Percentiles rank a stretch among this genome's conserved stretches.
These are phyloP conservation scores for Ballota nigra DNA, from an alignment of 257 asterid species.

Conservation along the genomic window DNA sequence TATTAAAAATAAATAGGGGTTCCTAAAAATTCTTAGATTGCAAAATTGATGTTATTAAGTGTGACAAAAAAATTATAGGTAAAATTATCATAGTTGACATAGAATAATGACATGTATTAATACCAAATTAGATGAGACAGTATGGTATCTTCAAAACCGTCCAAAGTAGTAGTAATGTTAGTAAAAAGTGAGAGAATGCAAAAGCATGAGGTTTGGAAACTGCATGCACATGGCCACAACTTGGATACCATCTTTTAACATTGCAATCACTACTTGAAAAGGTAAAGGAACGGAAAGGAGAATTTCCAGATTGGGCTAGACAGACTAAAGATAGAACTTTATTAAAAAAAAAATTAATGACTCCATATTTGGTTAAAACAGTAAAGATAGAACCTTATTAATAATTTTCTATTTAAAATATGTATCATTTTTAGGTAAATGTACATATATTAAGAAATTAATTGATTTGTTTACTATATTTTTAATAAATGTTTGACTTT, in stretches of 20 bases:
- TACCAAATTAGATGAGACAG: neutral
- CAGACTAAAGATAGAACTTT: neutral
- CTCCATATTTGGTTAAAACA: too few species aligned
- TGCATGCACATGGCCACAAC: constrained; percentile 23
- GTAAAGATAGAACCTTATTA: neutral
- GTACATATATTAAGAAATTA: too few species aligned
- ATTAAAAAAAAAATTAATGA: too few species aligned
- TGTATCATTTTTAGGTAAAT: too few species aligned
- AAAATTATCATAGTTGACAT: neutral
- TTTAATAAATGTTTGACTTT: too few species aligned
- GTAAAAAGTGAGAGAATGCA: constrained; percentile 4
- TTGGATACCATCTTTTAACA: neutral
- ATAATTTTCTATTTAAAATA: too few species aligned
- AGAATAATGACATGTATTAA: neutral
- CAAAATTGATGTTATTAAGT: too few species aligned
- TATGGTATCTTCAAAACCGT: constrained; percentile 12
- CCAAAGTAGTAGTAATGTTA: constrained; percentile 1
- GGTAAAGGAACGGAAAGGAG: neutral
- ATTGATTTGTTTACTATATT: too few species aligned
- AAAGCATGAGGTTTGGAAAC: constrained; percentile 10
- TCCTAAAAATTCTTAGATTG: neutral
- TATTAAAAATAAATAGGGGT: neutral
- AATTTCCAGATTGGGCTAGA: constrained; percentile 2
- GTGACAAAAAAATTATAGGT: too few species aligned
- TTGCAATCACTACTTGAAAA: neutral